Conservation (phyloP, 2,329 filamentous ascomycete species). For the Monilinia laxa region DNA sequence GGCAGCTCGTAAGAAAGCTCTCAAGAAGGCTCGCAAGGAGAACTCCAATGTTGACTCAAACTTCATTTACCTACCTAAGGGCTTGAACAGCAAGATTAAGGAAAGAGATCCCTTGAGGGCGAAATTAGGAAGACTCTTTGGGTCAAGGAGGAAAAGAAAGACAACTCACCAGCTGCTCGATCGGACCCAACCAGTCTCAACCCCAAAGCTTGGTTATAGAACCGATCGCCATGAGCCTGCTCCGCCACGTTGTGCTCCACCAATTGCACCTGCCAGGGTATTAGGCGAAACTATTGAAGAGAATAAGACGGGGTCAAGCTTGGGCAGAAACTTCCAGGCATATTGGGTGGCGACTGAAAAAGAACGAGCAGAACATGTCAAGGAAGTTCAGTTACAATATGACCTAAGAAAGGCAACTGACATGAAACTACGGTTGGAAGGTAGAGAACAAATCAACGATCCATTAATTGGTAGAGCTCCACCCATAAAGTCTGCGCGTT, state of each 20-base stretch:
- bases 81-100: slow-evolving; percentile 16
- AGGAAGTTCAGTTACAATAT: not conserved
- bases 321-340: not conserved
- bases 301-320: not conserved
- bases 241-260: not conserved
- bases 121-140: not conserved
- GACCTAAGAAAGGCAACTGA: slow-evolving; percentile 9
- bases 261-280: not conserved
- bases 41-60: not conserved
- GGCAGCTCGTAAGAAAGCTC: not conserved
- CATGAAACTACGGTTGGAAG: not conserved
- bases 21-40: slow-evolving; percentile 6
- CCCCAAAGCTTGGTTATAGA: not conserved
- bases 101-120: slow-evolving; percentile 5
- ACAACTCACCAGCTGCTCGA: not conserved
- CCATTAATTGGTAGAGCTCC: slow-evolving; percentile 17
- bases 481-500: not conserved
- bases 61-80: slow-evolving; percentile 3
- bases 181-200: not conserved
- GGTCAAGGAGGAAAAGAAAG: not conserved
- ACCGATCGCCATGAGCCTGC: not conserved
- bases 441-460: slow-evolving; percentile 9
- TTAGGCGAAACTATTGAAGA: not conserved
- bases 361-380: not conserved
- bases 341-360: not conserved